Evolutionary conservation across 306 rosid genomes (phyloP).

Genomic region (Sicyos edulis): DNA sequence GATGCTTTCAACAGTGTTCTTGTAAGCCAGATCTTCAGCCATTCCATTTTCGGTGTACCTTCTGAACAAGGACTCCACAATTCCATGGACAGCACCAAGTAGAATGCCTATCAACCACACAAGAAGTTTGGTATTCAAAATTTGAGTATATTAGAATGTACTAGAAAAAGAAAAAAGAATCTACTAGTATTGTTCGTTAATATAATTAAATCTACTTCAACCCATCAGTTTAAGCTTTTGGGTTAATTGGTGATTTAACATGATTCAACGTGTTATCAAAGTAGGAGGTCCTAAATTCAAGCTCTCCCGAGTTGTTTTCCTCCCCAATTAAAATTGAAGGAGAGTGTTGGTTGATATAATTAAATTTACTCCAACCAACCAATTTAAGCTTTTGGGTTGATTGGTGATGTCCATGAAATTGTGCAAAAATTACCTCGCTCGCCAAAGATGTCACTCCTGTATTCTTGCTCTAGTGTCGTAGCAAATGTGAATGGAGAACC

Average conservation of each 20-base stretch:
- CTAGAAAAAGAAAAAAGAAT: too few relatives aligned
- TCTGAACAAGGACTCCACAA: conserved; percentile 88
- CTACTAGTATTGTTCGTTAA: not conserved
- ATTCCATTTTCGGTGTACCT: conserved; percentile 86
- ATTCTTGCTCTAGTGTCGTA: conserved; percentile 89
- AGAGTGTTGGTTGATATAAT: too few relatives aligned
- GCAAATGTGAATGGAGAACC: conserved; percentile 98
- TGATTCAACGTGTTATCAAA: too few relatives aligned
- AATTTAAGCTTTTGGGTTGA: too few relatives aligned
- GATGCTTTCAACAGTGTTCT: conserved; percentile 84
- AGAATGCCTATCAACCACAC: conserved; percentile 56
- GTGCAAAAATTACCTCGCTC: conserved; percentile 98
- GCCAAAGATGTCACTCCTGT: conserved; percentile 95
- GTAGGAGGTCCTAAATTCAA: too few relatives aligned
- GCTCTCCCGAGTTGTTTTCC: too few relatives aligned
- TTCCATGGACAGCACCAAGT: conserved; percentile 96
- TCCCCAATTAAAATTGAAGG: too few relatives aligned
- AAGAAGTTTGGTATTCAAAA: not conserved
- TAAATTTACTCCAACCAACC: too few relatives aligned
- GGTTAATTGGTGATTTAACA: too few relatives aligned
- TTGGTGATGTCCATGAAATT: too few relatives aligned
- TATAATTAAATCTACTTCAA: too few relatives aligned
- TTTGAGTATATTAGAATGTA: not conserved
- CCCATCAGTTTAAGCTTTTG: too few relatives aligned
- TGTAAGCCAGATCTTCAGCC: conserved; percentile 83